These are phyloP conservation scores for Citrus hindsii DNA, from an alignment of 345 rosid species.

Conservation along the genomic window DNA sequence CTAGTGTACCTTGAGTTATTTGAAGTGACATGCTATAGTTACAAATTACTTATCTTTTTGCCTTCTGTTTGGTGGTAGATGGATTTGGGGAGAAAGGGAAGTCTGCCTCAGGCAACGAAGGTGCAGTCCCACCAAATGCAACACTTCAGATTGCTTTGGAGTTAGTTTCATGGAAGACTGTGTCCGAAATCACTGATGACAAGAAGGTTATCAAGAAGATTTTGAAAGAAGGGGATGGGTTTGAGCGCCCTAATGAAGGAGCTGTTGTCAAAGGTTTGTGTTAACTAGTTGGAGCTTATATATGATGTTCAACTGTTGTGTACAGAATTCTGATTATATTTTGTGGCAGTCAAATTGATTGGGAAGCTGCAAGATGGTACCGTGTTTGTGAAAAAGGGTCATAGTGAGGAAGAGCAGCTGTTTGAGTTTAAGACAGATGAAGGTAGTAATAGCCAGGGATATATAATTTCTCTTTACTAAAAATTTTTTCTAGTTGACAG, in stretches of 20 bases:
- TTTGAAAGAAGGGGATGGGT: slow-evolving; percentile 85
- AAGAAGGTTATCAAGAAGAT: slow-evolving; percentile 77
- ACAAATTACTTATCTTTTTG: not conserved
- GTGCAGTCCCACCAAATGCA: slow-evolving; percentile 83
- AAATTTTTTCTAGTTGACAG: not conserved
- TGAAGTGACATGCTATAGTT: not conserved
- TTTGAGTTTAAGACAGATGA: slow-evolving; percentile 88
- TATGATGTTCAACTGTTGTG: not conserved
- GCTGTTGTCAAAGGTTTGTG: slow-evolving; percentile 60
- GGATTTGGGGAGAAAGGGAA: slow-evolving; percentile 94
- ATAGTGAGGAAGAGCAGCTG: slow-evolving; percentile 52
- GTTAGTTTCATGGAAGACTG: slow-evolving; percentile 85
- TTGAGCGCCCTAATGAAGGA: slow-evolving; percentile 84
- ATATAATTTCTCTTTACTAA: not conserved
- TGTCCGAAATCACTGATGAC: slow-evolving; percentile 77
- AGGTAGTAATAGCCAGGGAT: slow-evolving; percentile 34
- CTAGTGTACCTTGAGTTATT: not conserved
- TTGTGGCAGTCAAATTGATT: slow-evolving; percentile 68
- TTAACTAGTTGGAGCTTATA: not conserved
- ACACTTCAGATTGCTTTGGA: slow-evolving; percentile 53
- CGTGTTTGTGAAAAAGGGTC: slow-evolving; percentile 72
- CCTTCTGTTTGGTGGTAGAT: slow-evolving; percentile 39
- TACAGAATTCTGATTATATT: not conserved
- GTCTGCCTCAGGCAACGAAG: slow-evolving; percentile 45
- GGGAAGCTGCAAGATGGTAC: slow-evolving; percentile 88